phyloP scores from a whole-genome alignment of 2,329 filamentous ascomycete genomes.

The Coniochaeta ligniaria region DNA sequence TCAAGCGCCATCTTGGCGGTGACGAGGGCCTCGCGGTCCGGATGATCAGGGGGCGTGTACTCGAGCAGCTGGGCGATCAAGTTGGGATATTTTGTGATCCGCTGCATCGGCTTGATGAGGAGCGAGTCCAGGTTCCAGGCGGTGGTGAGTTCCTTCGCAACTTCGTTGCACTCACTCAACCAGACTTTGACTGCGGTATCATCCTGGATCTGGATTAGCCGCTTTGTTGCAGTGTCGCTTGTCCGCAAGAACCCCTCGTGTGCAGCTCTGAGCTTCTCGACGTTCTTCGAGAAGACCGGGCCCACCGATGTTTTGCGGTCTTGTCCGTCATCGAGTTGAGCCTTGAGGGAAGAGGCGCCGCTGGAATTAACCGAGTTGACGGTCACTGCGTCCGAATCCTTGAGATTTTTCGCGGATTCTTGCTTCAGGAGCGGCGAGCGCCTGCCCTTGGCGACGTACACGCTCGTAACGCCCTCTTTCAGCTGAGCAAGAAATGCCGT shows the following conservation, averaged over 20 bases:
- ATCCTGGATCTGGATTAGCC: conserved; percentile 54
- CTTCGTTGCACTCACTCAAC: conserved; percentile 88
- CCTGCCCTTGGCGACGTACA: conserved; percentile 62
- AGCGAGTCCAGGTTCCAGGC: conserved; percentile 95
- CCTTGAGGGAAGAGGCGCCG: conserved; percentile 21
- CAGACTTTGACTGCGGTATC: conserved; percentile 67
- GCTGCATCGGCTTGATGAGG: conserved; percentile 95
- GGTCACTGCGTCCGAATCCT: conserved; percentile 21
- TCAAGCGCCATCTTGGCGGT: conserved; percentile 47
- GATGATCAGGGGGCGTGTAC: conserved; percentile 74
- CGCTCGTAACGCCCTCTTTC: conserved; percentile 69
- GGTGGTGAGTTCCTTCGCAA: conserved; percentile 83
- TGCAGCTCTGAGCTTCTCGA: conserved; percentile 52
- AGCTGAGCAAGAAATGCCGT: conserved; percentile 70
- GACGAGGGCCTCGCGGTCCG: conserved; percentile 63
- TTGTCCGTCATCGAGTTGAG: conserved; percentile 41
- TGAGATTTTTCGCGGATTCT: conserved; percentile 16
- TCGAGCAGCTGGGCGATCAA: conserved; percentile 74
- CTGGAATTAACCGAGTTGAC: conserved; percentile 26
- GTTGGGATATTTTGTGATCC: conserved; percentile 88
- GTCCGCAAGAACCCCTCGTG: conserved; percentile 58
- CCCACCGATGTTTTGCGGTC: conserved; percentile 47
- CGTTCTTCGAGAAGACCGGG: conserved; percentile 46
- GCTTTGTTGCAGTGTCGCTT: conserved; percentile 55
- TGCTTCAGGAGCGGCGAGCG: conserved; percentile 34